A percentile compares a stretch with the other conserved stretches of the same genome.
phyloP scores from a whole-genome alignment of 169 alveolate genomes.

The Plasmodium fragile region DNA sequence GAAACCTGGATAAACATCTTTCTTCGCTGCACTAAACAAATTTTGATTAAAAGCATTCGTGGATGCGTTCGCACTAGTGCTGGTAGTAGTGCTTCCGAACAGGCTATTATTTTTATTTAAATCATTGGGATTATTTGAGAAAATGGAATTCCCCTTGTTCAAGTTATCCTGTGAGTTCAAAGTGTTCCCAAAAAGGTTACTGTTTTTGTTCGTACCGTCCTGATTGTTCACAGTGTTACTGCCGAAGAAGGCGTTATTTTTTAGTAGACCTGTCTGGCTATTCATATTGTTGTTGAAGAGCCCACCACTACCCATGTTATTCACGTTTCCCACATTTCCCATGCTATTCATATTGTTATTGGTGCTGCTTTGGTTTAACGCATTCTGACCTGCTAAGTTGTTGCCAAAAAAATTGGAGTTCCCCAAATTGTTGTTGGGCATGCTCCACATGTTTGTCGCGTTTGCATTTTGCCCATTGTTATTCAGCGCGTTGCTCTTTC shows the following conservation, averaged over 20 bases:
- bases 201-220: neutral
- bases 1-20: conserved; percentile 71
- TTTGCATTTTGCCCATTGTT: conserved; percentile 41
- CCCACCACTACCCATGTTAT: neutral
- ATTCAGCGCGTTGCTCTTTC: conserved; percentile 30
- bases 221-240: neutral
- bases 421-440: conserved; percentile 47
- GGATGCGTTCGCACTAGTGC: neutral
- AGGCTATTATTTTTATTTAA: conserved; percentile 40
- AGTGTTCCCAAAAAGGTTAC: conserved; percentile 3
- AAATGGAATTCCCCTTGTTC: conserved; percentile 46
- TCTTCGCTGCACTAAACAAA: conserved; percentile 73
- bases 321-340: neutral
- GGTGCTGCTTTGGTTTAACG: neutral
- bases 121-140: conserved; percentile 22
- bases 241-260: conserved; percentile 10
- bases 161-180: conserved; percentile 17
- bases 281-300: conserved; percentile 9
- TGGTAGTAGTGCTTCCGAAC: conserved; percentile 29
- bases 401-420: conserved; percentile 45
- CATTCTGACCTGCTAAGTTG: conserved; percentile 11
- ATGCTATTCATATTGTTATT: neutral
- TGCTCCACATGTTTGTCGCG: conserved; percentile 58
- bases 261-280: conserved; percentile 2
- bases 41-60: conserved; percentile 58